Conservation (phyloP, 148 eudicot genomes). For the Chenopodium suecicum region DNA sequence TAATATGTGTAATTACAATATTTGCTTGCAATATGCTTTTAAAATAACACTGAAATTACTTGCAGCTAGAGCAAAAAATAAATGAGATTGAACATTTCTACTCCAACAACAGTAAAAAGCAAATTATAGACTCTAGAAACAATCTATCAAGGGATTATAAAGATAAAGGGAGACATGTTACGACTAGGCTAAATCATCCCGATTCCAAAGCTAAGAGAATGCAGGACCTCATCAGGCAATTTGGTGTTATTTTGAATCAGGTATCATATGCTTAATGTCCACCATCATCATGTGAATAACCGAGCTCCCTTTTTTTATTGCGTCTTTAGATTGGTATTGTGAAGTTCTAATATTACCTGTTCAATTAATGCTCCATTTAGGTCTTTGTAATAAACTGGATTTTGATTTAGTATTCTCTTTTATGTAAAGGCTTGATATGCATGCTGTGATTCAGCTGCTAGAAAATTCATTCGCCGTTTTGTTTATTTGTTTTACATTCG, state of each 20-base stretch:
- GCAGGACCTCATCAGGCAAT: constrained; percentile 79
- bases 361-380: no score
- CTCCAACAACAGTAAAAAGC: constrained; percentile 21
- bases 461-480: not conserved
- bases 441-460: not conserved
- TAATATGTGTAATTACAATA: not conserved
- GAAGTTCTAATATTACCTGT: no score
- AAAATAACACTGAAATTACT: not conserved
- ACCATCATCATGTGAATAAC: no score
- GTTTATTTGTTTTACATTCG: not conserved
- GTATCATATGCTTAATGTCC: constrained; percentile 28
- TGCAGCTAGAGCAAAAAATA: constrained; percentile 29
- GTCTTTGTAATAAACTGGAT: not conserved
- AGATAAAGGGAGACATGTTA: constrained; percentile 47
- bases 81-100: constrained; percentile 24
- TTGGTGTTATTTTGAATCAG: constrained; percentile 68
- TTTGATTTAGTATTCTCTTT: no score
- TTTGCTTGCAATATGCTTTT: not conserved
- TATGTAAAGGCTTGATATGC: not conserved
- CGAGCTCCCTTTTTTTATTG: no score
- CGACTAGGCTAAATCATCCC: constrained; percentile 47
- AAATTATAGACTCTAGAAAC: not conserved
- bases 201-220: constrained; percentile 64
- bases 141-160: constrained; percentile 29
- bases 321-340: no score